phyloP scores from a whole-genome alignment of 2,329 filamentous ascomycete genomes.

The Pseudogymnoascus sp. region DNA sequence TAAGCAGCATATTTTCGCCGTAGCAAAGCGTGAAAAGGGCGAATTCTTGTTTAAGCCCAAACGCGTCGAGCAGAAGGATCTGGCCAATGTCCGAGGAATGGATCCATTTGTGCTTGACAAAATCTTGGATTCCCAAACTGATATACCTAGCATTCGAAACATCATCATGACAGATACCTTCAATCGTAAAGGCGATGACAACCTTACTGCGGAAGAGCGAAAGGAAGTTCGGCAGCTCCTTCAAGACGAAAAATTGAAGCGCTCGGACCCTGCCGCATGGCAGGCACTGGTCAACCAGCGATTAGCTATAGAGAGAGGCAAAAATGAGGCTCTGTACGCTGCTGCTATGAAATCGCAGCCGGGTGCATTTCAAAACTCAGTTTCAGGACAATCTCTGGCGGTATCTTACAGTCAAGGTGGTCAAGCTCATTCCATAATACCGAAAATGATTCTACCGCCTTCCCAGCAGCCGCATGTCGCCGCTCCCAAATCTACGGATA shows the following conservation, averaged over 20 bases:
- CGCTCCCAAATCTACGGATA: neutral
- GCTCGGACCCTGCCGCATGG: slow-evolving; percentile 19
- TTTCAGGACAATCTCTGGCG: neutral
- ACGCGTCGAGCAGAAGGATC: slow-evolving; percentile 42
- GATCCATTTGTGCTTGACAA: slow-evolving; percentile 54
- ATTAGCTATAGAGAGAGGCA: neutral
- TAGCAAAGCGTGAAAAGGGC: slow-evolving; percentile 46
- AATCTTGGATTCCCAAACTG: slow-evolving; percentile 47
- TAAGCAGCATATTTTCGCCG: slow-evolving; percentile 67
- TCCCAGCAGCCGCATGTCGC: neutral
- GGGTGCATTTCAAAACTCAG: neutral
- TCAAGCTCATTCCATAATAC: neutral
- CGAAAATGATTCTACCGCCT: neutral
- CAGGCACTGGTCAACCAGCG: neutral
- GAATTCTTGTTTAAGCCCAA: slow-evolving; percentile 56
- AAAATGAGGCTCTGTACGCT: neutral
- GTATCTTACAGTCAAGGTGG: neutral
- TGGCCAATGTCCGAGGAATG: slow-evolving; percentile 49
- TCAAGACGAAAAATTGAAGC: slow-evolving; percentile 27
- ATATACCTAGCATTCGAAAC: slow-evolving; percentile 39
- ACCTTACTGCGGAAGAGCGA: slow-evolving; percentile 55
- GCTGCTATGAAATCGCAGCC: neutral
- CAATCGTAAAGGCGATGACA: slow-evolving; percentile 59
- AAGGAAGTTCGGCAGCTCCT: slow-evolving; percentile 44
- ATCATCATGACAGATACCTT: slow-evolving; percentile 68